Conservation (phyloP, 352 stramenopile species). For the Globisporangium ultimum region DNA sequence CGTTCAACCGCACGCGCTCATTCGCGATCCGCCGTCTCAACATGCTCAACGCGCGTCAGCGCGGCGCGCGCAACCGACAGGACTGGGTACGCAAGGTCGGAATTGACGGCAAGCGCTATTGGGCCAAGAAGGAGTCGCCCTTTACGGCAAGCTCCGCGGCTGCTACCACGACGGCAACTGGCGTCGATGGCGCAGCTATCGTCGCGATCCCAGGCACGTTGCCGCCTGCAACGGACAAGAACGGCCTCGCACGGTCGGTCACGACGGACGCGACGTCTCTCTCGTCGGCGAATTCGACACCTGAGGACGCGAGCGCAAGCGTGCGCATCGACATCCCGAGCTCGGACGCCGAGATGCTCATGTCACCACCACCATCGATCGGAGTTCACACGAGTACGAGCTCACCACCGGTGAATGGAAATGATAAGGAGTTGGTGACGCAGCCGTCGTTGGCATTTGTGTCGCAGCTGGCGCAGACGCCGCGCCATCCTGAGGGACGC, state of each 20-base stretch:
- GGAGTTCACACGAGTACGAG: conserved; percentile 4
- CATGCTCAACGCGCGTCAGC: conserved; percentile 82
- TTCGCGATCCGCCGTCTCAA: conserved; percentile 87
- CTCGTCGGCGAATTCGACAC: conserved; percentile 11
- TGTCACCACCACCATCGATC: conserved; percentile 27
- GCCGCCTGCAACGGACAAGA: conserved; percentile 8
- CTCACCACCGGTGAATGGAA: conserved; percentile 1
- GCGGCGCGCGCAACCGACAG: conserved; percentile 73
- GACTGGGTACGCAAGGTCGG: conserved; percentile 85
- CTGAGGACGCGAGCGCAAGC: not conserved
- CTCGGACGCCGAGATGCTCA: conserved; percentile 35
- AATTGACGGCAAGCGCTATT: conserved; percentile 79
- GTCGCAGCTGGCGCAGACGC: conserved; percentile 80
- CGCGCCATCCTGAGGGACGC: conserved; percentile 71
- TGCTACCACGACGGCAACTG: not conserved
- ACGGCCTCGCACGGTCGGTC: conserved; percentile 9
- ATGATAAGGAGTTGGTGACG: conserved; percentile 68
- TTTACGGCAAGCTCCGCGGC: conserved; percentile 18
- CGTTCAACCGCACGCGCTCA: conserved; percentile 83
- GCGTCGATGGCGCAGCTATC: not conserved
- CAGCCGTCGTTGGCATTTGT: conserved; percentile 85
- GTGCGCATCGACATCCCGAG: conserved; percentile 42
- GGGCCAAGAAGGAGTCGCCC: conserved; percentile 67
- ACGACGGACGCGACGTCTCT: conserved; percentile 15
- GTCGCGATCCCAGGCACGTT: conserved; percentile 5